These are phyloP conservation scores for Collybia sp. DNA, from an alignment of 768 basidiomycete genomes.

Conservation along the genomic window DNA sequence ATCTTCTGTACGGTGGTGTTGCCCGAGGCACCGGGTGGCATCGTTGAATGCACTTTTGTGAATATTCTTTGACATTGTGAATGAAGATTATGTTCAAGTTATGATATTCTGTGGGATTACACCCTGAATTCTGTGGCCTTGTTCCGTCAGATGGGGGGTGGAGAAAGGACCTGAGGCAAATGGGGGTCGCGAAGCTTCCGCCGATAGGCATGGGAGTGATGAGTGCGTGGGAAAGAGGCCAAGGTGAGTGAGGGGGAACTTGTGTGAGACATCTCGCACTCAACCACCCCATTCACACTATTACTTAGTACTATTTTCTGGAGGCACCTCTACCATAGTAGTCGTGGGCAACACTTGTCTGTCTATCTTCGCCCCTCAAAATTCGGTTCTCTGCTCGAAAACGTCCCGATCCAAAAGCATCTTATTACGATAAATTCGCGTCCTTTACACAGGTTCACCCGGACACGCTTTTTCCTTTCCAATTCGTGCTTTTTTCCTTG, in stretches of 20 bases:
- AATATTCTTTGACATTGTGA: no score
- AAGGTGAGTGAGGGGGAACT: slow-evolving; percentile 21
- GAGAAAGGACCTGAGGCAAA: no score
- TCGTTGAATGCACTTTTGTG: no score
- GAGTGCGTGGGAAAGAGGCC: slow-evolving; percentile 30
- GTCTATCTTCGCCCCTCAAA: slow-evolving; percentile 20
- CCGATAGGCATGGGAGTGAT: slow-evolving; percentile 19
- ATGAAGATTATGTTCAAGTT: no score
- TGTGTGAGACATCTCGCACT: slow-evolving; percentile 25
- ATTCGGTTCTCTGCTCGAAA: slow-evolving; percentile 15
- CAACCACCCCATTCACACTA: slow-evolving; percentile 36
- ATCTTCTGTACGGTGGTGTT: no score
- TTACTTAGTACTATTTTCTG: slow-evolving; percentile 55
- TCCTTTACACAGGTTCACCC: slow-evolving; percentile 5
- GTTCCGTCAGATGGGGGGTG: no score
- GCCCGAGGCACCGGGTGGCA: no score
- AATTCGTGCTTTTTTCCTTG: slow-evolving; percentile 19
- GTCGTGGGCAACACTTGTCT: slow-evolving; percentile 44
- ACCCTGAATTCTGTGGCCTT: no score
- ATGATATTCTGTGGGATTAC: no score
- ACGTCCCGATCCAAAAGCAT: slow-evolving; percentile 14
- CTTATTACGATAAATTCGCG: slow-evolving; percentile 15
- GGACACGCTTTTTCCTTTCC: slow-evolving; percentile 22
- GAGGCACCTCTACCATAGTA: slow-evolving; percentile 47
- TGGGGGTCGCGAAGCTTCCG: slow-evolving; percentile 12